Conservation (phyloP, 1,139 yeast species). For the Torulaspora globosa region DNA sequence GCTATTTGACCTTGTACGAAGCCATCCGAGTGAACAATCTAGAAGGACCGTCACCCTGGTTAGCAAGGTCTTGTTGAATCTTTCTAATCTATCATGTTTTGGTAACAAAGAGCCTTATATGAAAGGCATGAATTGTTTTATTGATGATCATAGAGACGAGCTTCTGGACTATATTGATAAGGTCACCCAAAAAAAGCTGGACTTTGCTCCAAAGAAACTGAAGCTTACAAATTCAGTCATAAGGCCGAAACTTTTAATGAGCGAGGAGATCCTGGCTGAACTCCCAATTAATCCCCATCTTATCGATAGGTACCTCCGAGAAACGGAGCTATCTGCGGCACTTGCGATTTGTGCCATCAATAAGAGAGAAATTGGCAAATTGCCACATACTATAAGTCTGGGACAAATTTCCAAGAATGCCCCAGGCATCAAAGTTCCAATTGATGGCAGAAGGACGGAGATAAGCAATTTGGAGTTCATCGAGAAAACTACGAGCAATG, state of each 20-base stretch:
- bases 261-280: conserved; percentile 49
- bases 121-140: conserved; percentile 62
- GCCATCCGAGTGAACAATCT: conserved; percentile 64
- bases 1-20: conserved; percentile 64
- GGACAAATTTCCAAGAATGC: conserved; percentile 15
- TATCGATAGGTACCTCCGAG: conserved; percentile 60
- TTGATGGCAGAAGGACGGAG: conserved; percentile 11
- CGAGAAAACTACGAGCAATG: conserved; percentile 33
- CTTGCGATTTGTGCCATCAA: conserved; percentile 32
- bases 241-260: conserved; percentile 39
- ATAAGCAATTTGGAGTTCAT: conserved; percentile 37
- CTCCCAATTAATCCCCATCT: conserved; percentile 65
- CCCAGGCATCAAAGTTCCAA: conserved; percentile 8
- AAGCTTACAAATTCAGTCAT: conserved; percentile 43
- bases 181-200: conserved; percentile 66
- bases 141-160: conserved; percentile 54
- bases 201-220: conserved; percentile 56
- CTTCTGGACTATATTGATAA: conserved; percentile 65
- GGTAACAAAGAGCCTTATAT: conserved; percentile 82
- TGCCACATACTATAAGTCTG: conserved; percentile 12
- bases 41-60: conserved; percentile 76
- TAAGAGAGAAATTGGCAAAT: conserved; percentile 9
- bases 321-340: conserved; percentile 54
- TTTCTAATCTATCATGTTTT: conserved; percentile 73
- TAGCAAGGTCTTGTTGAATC: conserved; percentile 75